Percentiles rank a stretch among this genome's conserved stretches.
phyloP scores from a whole-genome alignment of 257 asterid species.

The Cordia subcordata region DNA sequence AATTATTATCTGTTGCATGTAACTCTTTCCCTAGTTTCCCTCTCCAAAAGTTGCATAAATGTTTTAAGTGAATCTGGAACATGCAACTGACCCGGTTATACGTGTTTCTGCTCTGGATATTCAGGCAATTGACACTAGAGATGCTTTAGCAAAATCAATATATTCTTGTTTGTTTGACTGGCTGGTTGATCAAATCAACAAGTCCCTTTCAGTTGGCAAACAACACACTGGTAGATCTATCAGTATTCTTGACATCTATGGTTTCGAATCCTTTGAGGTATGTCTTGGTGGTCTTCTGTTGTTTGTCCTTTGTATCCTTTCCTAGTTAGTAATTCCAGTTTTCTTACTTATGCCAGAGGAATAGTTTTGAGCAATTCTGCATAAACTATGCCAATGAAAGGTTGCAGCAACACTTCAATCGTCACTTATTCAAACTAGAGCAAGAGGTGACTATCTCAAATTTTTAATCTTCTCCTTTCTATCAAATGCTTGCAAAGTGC shows the following conservation, averaged over 20 bases:
- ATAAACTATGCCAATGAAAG: conserved; percentile 96
- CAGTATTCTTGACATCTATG: conserved; percentile 95
- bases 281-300: conserved; percentile 8
- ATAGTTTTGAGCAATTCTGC: conserved; percentile 98
- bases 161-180: conserved; percentile 95
- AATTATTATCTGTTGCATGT: too few relatives aligned
- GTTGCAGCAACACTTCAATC: conserved; percentile 94
- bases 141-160: conserved; percentile 89
- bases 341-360: conserved; percentile 43
- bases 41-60: too few relatives aligned
- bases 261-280: conserved; percentile 97
- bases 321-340: not conserved
- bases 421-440: conserved; percentile 96
- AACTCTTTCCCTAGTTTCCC: too few relatives aligned
- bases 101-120: conserved; percentile 14
- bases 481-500: not conserved
- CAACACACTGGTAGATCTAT: conserved; percentile 94
- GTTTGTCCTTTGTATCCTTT: conserved; percentile 5
- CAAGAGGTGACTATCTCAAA: conserved; percentile 64
- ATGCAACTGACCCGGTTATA: conserved; percentile 1
- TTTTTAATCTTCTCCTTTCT: not conserved
- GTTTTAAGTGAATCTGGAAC: not conserved
- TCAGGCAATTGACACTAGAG: conserved; percentile 93
- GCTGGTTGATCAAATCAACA: conserved; percentile 91
- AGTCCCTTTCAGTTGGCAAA: conserved; percentile 87